Conservation (phyloP, 1,139 yeast genomes). For the Kurtzmaniella natalensis region DNA sequence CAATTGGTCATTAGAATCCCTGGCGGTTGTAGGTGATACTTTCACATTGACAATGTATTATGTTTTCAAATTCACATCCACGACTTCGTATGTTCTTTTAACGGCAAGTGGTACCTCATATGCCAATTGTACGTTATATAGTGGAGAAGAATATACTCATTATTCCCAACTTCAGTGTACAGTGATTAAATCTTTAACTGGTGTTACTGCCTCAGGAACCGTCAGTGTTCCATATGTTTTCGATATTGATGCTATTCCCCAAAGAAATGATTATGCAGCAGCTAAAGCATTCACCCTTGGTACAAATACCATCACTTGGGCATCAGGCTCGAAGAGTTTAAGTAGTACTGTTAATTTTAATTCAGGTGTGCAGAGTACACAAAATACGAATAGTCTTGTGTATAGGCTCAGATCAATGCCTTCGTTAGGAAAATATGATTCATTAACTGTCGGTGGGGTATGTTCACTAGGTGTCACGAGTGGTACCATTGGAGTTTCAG, state of each 20-base stretch:
- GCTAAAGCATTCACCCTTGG: conserved; percentile 21
- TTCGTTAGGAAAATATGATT: conserved; percentile 13
- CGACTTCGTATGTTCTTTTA: conserved; percentile 13
- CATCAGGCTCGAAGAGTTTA: conserved; percentile 22
- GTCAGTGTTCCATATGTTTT: conserved; percentile 24
- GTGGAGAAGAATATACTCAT: conserved; percentile 21
- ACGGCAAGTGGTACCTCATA: conserved; percentile 14
- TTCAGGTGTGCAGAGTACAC: conserved; percentile 5
- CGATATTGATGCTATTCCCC: conserved; percentile 21
- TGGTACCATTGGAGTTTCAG: conserved; percentile 20
- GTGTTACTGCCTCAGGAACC: conserved; percentile 17
- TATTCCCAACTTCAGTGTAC: conserved; percentile 24
- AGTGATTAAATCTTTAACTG: conserved; percentile 12
- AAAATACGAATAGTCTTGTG: background rate
- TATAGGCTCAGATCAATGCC: conserved; percentile 11
- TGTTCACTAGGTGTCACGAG: conserved; percentile 22
- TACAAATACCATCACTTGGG: conserved; percentile 21
- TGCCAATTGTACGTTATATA: conserved; percentile 23
- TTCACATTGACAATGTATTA: conserved; percentile 27
- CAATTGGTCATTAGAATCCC: conserved; percentile 19
- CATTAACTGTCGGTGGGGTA: conserved; percentile 15
- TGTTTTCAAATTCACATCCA: conserved; percentile 26
- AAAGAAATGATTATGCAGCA: conserved; percentile 16
- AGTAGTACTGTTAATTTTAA: conserved; percentile 14
- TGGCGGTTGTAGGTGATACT: conserved; percentile 25